Evolutionary conservation across 2,329 filamentous ascomycete genomes (phyloP), one percentile per base, ranked within the genome.

Genomic region (Thyridium curvatum): DNA sequence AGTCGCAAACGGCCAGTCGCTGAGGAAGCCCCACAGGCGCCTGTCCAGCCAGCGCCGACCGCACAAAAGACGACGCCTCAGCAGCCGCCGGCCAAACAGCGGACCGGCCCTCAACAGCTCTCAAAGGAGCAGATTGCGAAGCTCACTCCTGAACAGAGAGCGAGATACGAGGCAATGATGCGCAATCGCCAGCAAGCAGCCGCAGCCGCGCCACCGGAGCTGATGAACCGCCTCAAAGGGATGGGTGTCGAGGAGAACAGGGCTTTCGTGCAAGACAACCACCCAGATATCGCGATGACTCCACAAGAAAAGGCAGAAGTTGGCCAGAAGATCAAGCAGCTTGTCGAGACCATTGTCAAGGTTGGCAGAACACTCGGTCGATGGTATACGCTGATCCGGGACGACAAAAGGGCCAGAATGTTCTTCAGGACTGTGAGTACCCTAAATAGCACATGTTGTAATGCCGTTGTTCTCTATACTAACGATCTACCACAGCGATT

Each of bases 351-450:
- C 17, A 65, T 75, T 54, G 49, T 46, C 15, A 69, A 67, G 45
- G 55, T 76, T 15, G 64, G 64, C 14, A 65, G 62, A 40, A 57
- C 59, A 1, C 50, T 77, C 4, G 58, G 54, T 18, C 65, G 57
- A 16, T 77, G 72, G 72, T 77, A 71, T 43, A 49, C 53, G 4
- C 49, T 67, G 15, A 70, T 68, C 1, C 61, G 58, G 13, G 72
- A 78, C 41, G 72, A 78, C 39, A 50, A 47, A 10, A 65, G 72
- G 30, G 68, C 71, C 4, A 68, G 60, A 46, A 62, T 66, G 57
- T 77, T 74, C 45, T 74, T 77, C 59, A 66, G 65, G 48, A 64
- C 62, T 44, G 72, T 77, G 60, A 63, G 72, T 65, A 10, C 15
- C 10, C 21, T 10, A 10, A 6, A 26, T 10, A 10, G 21, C 6